Conservation (phyloP, 345 rosid genomes). For the Pistacia atlantica region DNA sequence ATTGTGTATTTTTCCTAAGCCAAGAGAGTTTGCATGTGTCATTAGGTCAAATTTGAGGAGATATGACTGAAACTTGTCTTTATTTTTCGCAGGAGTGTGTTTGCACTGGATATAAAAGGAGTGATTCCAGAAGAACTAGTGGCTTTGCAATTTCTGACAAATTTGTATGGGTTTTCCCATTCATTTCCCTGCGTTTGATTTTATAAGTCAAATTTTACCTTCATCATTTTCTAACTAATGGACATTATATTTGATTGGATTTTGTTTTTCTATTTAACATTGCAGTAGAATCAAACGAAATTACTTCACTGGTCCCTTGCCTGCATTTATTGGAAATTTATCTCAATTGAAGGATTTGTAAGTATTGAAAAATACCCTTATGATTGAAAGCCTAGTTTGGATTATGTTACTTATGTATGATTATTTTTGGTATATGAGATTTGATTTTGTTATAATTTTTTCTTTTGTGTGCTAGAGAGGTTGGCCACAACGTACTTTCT, state of each 20-base stretch:
- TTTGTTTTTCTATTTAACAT: background rate
- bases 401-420: background rate
- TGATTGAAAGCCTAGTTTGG: background rate
- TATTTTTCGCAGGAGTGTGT: slow-evolving; percentile 25
- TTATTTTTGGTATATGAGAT: background rate
- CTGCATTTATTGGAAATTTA: slow-evolving; percentile 37
- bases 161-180: slow-evolving; percentile 19
- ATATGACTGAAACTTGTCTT: background rate
- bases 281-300: slow-evolving; percentile 39
- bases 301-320: slow-evolving; percentile 41
- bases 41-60: background rate
- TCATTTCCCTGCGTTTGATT: background rate
- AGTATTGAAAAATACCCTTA: slow-evolving; percentile 3
- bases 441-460: background rate
- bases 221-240: background rate
- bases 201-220: too few species aligned
- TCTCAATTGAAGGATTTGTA: slow-evolving; percentile 26
- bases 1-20: too few species aligned
- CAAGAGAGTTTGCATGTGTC: background rate
- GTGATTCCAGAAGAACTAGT: slow-evolving; percentile 25
- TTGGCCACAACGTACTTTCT: slow-evolving; percentile 37
- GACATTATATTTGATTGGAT: too few species aligned
- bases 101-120: slow-evolving; percentile 22
- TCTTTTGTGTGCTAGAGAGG: slow-evolving; percentile 20
- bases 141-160: slow-evolving; percentile 17